phyloP scores from a whole-genome alignment of 768 basidiomycete species.

The Tubosaeta brunneosetosa region DNA sequence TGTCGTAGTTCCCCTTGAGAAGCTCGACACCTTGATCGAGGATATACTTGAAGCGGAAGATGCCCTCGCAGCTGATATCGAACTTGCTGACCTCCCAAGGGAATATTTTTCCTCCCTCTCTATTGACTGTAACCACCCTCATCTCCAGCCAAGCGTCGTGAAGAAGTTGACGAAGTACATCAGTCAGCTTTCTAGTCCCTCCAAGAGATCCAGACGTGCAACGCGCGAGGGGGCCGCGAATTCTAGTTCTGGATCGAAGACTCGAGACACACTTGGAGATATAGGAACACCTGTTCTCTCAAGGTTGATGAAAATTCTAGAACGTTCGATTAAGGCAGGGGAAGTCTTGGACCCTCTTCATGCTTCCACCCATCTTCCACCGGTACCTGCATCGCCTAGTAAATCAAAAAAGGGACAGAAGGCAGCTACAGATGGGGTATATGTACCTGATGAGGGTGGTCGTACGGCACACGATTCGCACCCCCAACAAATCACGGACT shows the following conservation, averaged over 20 bases:
- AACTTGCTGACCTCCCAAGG: constrained; percentile 45
- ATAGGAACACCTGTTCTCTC: constrained; percentile 60
- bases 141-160: constrained; percentile 53
- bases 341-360: constrained; percentile 75
- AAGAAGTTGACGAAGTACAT: constrained; percentile 70
- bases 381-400: constrained; percentile 34
- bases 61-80: constrained; percentile 52
- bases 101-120: constrained; percentile 66
- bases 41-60: constrained; percentile 86
- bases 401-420: constrained; percentile 47
- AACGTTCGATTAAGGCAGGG: constrained; percentile 70
- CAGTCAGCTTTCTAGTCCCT: constrained; percentile 59
- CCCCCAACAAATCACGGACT: constrained; percentile 36
- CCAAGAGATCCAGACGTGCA: constrained; percentile 58
- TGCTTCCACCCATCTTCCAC: constrained; percentile 20
- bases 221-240: constrained; percentile 35
- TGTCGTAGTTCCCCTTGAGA: constrained; percentile 61
- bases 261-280: constrained; percentile 58
- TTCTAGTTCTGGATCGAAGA: constrained; percentile 35
- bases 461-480: constrained; percentile 4
- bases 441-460: background rate
- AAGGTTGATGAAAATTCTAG: constrained; percentile 70
- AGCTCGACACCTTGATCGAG: constrained; percentile 69
- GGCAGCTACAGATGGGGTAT: constrained; percentile 10
- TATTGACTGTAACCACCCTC: constrained; percentile 52